phyloP scores from a whole-genome alignment of 1,284 basidiomycete genomes.

The Cerrena zonata region DNA sequence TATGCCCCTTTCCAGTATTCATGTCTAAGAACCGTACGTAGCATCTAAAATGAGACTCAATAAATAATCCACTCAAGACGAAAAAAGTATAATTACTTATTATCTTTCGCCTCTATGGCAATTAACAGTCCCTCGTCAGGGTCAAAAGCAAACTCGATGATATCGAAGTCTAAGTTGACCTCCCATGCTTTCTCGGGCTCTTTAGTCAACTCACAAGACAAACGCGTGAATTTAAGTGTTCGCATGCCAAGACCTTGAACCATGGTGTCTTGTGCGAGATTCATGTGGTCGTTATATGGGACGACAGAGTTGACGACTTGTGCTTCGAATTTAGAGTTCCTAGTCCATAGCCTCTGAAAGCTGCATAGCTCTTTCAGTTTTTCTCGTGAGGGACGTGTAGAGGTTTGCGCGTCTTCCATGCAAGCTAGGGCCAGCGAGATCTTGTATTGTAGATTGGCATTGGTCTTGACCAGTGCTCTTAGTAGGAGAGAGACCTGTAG shows the following conservation, averaged over 20 bases:
- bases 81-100: not conserved
- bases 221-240: not conserved
- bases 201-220: not conserved
- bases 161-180: not conserved
- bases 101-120: not conserved
- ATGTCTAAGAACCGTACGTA: not conserved
- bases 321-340: not conserved
- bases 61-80: not conserved
- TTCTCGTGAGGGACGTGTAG: not conserved
- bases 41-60: not conserved
- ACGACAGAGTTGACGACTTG: not conserved
- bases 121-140: not conserved
- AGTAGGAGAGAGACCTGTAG: not conserved
- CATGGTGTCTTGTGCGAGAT: not conserved
- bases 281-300: not conserved
- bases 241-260: not conserved
- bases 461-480: not conserved
- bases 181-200: not conserved
- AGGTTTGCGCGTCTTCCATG: not conserved
- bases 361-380: not conserved
- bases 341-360: not conserved
- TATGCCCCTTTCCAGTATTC: not conserved
- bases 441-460: not conserved
- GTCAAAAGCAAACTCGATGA: not conserved
- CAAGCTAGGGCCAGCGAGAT: not conserved